Percentiles rank a stretch among this genome's conserved stretches.
Conservation (phyloP, 2,329 filamentous ascomycete genomes). For the Tolypocladium album region DNA sequence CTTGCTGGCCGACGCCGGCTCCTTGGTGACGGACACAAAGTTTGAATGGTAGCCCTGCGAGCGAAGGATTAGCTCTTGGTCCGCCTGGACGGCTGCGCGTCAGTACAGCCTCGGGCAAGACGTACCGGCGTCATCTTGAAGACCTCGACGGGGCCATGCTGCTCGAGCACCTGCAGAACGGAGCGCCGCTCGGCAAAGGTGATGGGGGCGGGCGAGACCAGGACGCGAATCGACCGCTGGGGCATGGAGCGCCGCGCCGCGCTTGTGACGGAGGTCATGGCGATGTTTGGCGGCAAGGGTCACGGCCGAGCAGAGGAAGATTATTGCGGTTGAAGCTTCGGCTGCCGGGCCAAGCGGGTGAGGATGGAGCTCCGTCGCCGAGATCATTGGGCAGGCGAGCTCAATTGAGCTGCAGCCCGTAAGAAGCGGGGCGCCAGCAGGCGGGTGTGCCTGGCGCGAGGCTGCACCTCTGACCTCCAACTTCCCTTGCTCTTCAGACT, state of each 20-base stretch:
- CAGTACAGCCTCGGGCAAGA: neutral
- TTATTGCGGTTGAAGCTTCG: neutral
- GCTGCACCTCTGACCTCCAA: neutral
- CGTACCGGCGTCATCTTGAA: constrained; percentile 30
- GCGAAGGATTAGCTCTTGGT: neutral
- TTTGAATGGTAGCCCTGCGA: constrained; percentile 33
- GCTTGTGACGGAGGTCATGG: constrained; percentile 6
- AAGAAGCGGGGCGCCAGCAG: neutral
- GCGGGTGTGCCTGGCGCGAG: neutral
- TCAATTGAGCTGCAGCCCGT: neutral
- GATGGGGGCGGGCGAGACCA: constrained; percentile 39
- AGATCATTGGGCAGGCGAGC: neutral
- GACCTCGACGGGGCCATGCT: constrained; percentile 36
- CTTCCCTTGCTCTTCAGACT: neutral
- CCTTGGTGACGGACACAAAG: constrained; percentile 38
- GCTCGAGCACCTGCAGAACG: constrained; percentile 39
- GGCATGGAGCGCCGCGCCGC: constrained; percentile 6
- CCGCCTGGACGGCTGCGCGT: neutral
- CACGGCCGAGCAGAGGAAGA: neutral
- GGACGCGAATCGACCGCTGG: constrained; percentile 35
- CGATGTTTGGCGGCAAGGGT: neutral
- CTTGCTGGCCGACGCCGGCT: constrained; percentile 22
- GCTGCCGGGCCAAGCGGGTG: neutral
- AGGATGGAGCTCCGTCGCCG: neutral
- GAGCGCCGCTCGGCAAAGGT: constrained; percentile 44